phyloP scores from a whole-genome alignment of 345 rosid species.

The Gynandropsis gynandra region DNA sequence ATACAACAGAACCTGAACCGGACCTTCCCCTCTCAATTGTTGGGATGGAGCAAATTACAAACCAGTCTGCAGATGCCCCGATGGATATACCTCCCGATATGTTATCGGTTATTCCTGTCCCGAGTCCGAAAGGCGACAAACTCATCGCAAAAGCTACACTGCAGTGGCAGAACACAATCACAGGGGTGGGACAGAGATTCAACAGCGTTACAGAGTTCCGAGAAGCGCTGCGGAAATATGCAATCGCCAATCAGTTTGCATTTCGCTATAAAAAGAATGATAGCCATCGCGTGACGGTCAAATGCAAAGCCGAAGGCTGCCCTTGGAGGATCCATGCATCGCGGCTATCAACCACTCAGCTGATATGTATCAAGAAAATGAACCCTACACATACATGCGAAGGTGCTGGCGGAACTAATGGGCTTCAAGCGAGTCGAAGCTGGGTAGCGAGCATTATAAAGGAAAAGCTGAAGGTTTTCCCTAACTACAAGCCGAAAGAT shows the following conservation, averaged over 20 bases:
- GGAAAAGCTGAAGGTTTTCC: slow-evolving; percentile 75
- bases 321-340: slow-evolving; percentile 98
- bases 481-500: slow-evolving; percentile 89
- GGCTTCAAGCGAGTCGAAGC: slow-evolving; percentile 83
- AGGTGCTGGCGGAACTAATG: slow-evolving; percentile 56
- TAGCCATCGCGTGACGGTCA: slow-evolving; percentile 89
- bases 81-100: slow-evolving; percentile 42
- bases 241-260: slow-evolving; percentile 93
- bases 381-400: slow-evolving; percentile 79
- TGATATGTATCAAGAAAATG: slow-evolving; percentile 91
- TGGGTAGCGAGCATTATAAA: slow-evolving; percentile 95
- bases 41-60: slow-evolving; percentile 38
- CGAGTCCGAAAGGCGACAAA: slow-evolving; percentile 37
- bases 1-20: slow-evolving; percentile 31
- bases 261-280: slow-evolving; percentile 90
- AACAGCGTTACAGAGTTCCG: slow-evolving; percentile 78
- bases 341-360: slow-evolving; percentile 78
- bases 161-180: slow-evolving; percentile 88
- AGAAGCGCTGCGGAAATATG: slow-evolving; percentile 70
- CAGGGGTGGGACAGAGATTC: slow-evolving; percentile 90
- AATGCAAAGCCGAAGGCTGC: slow-evolving; percentile 93
- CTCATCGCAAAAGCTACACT: slow-evolving; percentile 65
- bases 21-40: slow-evolving; percentile 26
- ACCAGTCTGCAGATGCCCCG: slow-evolving; percentile 34
- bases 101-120: slow-evolving; percentile 41